Evolutionary conservation across 495 filamentous ascomycete genomes (phyloP).

Genomic region (Penicillium antarcticum): DNA sequence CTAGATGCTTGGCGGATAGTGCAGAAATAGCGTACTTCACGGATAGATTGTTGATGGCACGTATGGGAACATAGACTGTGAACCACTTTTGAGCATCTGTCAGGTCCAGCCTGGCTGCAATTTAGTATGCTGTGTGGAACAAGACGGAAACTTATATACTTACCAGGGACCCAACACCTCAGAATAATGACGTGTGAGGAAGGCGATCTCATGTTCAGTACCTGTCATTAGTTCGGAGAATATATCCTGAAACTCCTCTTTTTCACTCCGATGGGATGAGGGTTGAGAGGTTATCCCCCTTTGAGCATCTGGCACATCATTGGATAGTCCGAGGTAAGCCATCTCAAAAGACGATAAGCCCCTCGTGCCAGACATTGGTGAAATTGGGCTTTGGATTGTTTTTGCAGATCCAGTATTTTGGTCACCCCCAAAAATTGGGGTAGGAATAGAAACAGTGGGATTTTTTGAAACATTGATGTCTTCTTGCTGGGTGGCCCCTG

Average conservation of each 20-base stretch:
- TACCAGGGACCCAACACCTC: constrained; percentile 38
- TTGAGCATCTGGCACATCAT: constrained; percentile 6
- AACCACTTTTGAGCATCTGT: constrained; percentile 40
- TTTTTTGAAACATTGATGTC: neutral
- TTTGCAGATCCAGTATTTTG: constrained; percentile 6
- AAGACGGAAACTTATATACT: neutral
- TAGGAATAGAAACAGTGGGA: neutral
- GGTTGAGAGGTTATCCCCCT: constrained; percentile 14
- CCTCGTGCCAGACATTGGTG: constrained; percentile 5
- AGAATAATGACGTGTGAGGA: constrained; percentile 36
- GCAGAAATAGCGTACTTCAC: constrained; percentile 38
- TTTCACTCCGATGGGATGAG: constrained; percentile 27
- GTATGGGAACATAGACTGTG: constrained; percentile 34
- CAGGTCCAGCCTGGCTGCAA: constrained; percentile 32
- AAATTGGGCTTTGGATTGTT: constrained; percentile 11
- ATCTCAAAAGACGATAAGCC: neutral
- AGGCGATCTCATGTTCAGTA: constrained; percentile 39
- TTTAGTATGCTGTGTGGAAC: constrained; percentile 3
- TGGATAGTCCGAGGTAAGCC: neutral
- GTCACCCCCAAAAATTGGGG: neutral
- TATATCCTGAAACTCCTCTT: constrained; percentile 38
- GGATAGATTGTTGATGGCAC: constrained; percentile 30
- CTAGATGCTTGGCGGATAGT: constrained; percentile 41
- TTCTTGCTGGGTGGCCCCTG: neutral
- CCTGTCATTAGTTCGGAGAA: constrained; percentile 42